Conservation (phyloP, 495 filamentous ascomycete genomes). For the Lasiosphaeria hispida region DNA sequence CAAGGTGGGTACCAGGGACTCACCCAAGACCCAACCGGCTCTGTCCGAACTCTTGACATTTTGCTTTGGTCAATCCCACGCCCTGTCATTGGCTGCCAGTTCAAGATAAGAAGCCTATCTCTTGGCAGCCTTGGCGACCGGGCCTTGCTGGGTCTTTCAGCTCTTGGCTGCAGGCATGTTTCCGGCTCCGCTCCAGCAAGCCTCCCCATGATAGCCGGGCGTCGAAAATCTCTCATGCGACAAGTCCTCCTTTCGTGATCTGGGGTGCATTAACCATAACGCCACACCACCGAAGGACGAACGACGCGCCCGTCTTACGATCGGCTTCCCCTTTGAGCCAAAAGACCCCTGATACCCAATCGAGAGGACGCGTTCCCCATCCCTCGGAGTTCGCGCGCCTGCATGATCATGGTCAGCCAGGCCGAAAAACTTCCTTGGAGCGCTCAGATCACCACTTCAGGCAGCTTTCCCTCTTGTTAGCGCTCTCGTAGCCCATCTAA, state of each 20-base stretch:
- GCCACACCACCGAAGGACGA: not conserved
- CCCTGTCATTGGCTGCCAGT: constrained; percentile 20
- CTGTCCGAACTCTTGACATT: constrained; percentile 23
- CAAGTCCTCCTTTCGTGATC: not conserved
- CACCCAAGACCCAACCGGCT: constrained; percentile 1
- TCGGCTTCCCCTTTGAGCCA: not conserved
- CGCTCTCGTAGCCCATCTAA: no score
- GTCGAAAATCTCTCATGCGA: constrained; percentile 13
- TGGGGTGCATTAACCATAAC: constrained; percentile 9
- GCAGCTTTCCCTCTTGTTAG: no score
- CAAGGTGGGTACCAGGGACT: not conserved
- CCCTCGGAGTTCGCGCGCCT: not conserved
- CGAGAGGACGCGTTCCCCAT: no score
- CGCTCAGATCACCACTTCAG: no score
- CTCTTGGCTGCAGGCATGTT: constrained; percentile 5
- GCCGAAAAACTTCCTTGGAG: not conserved
- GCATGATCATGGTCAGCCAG: not conserved
- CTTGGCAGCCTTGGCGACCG: constrained; percentile 26
- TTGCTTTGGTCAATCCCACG: constrained; percentile 24
- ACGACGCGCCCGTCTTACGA: not conserved
- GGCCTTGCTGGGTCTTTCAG: constrained; percentile 4
- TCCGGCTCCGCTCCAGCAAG: not conserved
- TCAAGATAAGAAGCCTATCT: constrained; percentile 27
- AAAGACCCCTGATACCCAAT: no score
- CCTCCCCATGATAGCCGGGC: not conserved